Evolutionary conservation across 2,329 filamentous ascomycete genomes (phyloP).

Genomic region (Fusarium mangiferae): DNA sequence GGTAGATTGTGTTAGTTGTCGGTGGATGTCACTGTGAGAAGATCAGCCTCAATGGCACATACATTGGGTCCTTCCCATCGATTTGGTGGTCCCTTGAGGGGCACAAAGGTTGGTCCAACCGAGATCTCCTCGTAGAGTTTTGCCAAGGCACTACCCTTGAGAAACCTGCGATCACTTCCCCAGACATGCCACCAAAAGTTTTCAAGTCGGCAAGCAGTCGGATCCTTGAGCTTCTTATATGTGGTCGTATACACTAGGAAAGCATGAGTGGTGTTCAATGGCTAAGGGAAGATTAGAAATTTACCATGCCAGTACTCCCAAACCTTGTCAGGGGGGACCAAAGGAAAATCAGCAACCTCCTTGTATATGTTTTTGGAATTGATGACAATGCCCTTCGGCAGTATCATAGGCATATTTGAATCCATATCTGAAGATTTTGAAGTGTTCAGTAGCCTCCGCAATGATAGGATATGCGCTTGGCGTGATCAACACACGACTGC

Average conservation of each 20-base stretch:
- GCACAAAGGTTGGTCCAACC: constrained; percentile 66
- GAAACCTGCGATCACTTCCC: constrained; percentile 65
- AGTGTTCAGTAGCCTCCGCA: constrained; percentile 8
- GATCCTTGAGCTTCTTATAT: constrained; percentile 67
- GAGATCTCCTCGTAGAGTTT: constrained; percentile 68
- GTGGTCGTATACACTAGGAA: constrained; percentile 68
- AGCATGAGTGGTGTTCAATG: constrained; percentile 16
- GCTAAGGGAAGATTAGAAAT: constrained; percentile 6
- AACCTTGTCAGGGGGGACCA: constrained; percentile 64
- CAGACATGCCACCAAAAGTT: constrained; percentile 76
- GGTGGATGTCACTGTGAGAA: background rate
- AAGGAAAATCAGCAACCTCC: constrained; percentile 62
- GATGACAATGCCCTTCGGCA: constrained; percentile 68
- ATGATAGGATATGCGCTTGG: background rate
- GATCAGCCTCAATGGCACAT: constrained; percentile 32
- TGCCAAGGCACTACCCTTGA: constrained; percentile 65
- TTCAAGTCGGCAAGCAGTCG: constrained; percentile 70
- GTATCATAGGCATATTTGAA: constrained; percentile 54
- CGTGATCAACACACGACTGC: constrained; percentile 10
- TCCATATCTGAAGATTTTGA: constrained; percentile 44
- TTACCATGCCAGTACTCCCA: constrained; percentile 68
- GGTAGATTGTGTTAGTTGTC: constrained; percentile 22
- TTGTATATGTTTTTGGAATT: constrained; percentile 64
- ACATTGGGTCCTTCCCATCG: constrained; percentile 64
- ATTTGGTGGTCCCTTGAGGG: constrained; percentile 63